phyloP scores from a whole-genome alignment of 2,329 filamentous ascomycete species.

The Cladosporium sp. region DNA sequence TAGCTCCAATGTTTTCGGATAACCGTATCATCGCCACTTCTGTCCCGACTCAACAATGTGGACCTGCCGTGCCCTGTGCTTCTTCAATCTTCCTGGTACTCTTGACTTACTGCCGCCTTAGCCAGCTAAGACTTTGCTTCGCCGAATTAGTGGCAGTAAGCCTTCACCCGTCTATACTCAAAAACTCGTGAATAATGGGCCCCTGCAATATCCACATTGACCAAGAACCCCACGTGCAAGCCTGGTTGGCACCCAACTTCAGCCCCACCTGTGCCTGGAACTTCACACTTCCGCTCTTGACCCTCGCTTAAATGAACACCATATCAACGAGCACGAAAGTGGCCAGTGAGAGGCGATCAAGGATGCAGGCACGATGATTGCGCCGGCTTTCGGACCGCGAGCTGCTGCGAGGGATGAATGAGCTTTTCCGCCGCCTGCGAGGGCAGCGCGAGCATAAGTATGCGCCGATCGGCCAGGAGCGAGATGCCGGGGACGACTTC shows the following conservation, averaged over 20 bases:
- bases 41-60: neutral
- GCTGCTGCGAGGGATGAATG: slow-evolving; percentile 1
- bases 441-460: slow-evolving; percentile 10
- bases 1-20: neutral
- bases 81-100: too few relatives aligned
- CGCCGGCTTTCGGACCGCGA: neutral
- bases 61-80: too few relatives aligned
- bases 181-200: too few relatives aligned
- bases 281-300: too few relatives aligned
- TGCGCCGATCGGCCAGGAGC: neutral
- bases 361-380: neutral
- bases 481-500: neutral
- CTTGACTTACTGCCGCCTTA: slow-evolving; percentile 4
- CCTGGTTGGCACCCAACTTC: too few relatives aligned
- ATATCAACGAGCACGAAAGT: too few relatives aligned
- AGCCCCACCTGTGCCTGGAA: too few relatives aligned
- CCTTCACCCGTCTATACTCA: too few relatives aligned
- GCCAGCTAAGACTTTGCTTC: neutral
- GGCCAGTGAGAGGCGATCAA: neutral
- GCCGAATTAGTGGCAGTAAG: neutral
- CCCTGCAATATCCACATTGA: too few relatives aligned
- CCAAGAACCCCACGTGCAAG: too few relatives aligned
- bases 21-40: neutral
- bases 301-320: too few relatives aligned
- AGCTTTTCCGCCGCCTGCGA: slow-evolving; percentile 9